Evolutionary conservation across 2,329 filamentous ascomycete species (phyloP).

Genomic region (Talaromyces amestolkiae): DNA sequence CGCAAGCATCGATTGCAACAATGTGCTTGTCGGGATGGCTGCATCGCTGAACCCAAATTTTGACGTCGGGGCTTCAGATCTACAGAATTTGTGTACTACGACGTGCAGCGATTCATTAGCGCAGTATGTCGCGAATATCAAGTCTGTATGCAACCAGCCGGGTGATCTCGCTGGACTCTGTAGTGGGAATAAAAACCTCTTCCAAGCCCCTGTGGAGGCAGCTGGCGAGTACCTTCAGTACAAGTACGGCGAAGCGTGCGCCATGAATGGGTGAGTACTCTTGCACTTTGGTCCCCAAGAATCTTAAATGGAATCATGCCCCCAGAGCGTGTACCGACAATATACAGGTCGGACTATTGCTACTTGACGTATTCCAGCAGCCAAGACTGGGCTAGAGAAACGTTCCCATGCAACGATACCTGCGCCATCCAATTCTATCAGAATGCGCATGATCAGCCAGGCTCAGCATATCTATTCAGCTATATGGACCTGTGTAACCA

Average conservation of each 20-base stretch:
- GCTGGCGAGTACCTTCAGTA: conserved; percentile 28
- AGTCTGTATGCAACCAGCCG: conserved; percentile 24
- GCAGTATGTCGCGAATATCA: conserved; percentile 27
- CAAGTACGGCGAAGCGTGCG: conserved; percentile 24
- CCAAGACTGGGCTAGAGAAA: conserved; percentile 21
- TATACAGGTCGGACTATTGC: conserved; percentile 27
- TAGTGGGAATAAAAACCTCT: conserved; percentile 17
- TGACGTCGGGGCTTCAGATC: conserved; percentile 25
- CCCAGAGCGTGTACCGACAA: not conserved
- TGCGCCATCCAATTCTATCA: conserved; percentile 30
- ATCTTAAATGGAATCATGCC: not conserved
- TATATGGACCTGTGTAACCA: conserved; percentile 25
- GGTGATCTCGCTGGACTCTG: conserved; percentile 29
- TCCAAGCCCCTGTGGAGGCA: conserved; percentile 21
- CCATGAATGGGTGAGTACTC: conserved; percentile 24
- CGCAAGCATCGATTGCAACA: conserved; percentile 30
- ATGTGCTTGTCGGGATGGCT: conserved; percentile 29
- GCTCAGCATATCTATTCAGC: conserved; percentile 28
- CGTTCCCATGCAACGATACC: conserved; percentile 28
- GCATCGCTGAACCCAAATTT: conserved; percentile 31
- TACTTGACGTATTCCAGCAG: conserved; percentile 23
- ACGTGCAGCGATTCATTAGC: conserved; percentile 29
- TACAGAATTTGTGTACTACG: conserved; percentile 27
- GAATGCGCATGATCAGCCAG: conserved; percentile 29
- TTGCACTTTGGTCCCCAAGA: not conserved